A percentile compares a stretch with the other conserved stretches of the same genome.
Evolutionary conservation across 169 alveolate species (phyloP).

Genomic region (Plasmodium yoelii): DNA sequence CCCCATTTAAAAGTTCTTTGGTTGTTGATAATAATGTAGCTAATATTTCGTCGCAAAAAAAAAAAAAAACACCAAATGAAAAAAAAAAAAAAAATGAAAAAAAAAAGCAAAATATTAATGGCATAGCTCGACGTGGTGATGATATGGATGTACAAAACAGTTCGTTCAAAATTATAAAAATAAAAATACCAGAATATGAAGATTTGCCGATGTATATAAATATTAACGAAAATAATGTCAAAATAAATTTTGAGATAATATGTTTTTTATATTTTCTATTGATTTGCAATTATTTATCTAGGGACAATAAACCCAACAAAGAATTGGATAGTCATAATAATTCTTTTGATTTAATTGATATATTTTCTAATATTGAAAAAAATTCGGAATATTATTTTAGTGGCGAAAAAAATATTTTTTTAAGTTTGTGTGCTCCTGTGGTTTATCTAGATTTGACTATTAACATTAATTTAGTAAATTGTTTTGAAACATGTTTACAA

Average conservation of each 20-base stretch:
- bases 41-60: not conserved
- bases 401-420: slow-evolving; percentile 43
- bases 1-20: slow-evolving; percentile 42
- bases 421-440: slow-evolving; percentile 47
- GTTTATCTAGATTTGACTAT: slow-evolving; percentile 39
- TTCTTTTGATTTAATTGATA: not conserved
- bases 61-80: not conserved
- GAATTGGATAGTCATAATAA: not conserved
- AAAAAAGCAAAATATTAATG: not conserved
- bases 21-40: slow-evolving; percentile 1
- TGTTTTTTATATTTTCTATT: slow-evolving; percentile 50
- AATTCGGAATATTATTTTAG: not conserved
- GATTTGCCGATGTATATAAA: not conserved
- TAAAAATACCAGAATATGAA: not conserved
- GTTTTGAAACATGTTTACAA: not conserved
- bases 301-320: not conserved
- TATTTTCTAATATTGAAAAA: slow-evolving; percentile 6
- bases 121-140: no score
- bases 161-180: not conserved
- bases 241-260: slow-evolving; percentile 15
- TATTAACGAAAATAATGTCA: slow-evolving; percentile 4
- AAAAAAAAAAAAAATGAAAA: not conserved
- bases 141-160: not conserved
- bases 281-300: slow-evolving; percentile 22
- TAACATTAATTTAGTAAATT: slow-evolving; percentile 39